Base-by-base conservation (phyloP, 768 basidiomycete species). In the Suillus lakei region DNA sequence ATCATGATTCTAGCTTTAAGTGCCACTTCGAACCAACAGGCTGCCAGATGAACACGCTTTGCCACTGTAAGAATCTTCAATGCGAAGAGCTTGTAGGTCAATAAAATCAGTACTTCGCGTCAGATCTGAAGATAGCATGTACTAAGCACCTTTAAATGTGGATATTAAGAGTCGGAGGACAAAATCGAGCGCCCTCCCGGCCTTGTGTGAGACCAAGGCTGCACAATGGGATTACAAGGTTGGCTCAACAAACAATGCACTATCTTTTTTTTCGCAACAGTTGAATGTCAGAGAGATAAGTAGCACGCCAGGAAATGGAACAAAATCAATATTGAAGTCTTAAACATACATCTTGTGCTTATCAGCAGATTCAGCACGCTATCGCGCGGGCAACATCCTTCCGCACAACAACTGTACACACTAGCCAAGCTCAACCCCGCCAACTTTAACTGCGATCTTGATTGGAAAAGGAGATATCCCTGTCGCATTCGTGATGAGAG, bases 401-500 rank as follows among this genome's bases (percentile, higher is more conserved):
- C 38, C 26, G 7, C 16, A 26, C 34, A 38, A 56, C 34, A 36
- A 26, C 38, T 28, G 10, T 18, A 28, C 26, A 54, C 39, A 28
- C 28, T 41, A 84, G 3, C 80, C 84, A 23, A 92, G 79, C 72
- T 92, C 90, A 18, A 83, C 73, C 12, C 89, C 91, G 5, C 88
- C 91, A 34, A 93, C 81, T 65, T 82, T 88, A 58, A 93, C 91
- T 5, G 77, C 72, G 43, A 95, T 86, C 66, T 86, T 86, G 43
- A 92, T 83, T 2, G 93, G 93, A 70, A 95, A 95, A 0, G 93
- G 93, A 0, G 92, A 93, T 50, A 94, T 91, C 5, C 88, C 88
- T 34, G 82, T 77, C 4, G 88, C 87, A 64, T 91, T 88, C n/a
- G 90, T 92, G 63, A 95, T 95, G 6, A 88, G 84, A 4, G 93